A percentile compares a stretch with the other conserved stretches of the same genome.
These are phyloP conservation scores for Trichosporon inkin DNA, from an alignment of 1,284 basidiomycete species.

Conservation along the genomic window DNA sequence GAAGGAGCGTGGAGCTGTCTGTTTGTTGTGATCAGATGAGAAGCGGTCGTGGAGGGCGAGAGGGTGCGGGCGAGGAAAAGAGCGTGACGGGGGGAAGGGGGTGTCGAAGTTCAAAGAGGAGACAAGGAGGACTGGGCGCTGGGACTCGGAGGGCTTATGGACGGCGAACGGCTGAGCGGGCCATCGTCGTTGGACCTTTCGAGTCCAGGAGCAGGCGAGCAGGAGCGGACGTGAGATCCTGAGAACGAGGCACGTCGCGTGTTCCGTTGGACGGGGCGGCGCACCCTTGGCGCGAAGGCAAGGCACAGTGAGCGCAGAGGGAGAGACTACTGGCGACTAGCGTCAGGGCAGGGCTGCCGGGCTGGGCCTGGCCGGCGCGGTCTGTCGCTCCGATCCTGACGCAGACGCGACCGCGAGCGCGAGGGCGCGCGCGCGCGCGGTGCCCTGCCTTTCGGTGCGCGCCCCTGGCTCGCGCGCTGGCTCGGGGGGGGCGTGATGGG, in stretches of 20 bases:
- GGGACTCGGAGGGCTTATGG: background rate
- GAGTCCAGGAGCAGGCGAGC: too few relatives aligned
- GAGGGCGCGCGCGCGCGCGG: too few relatives aligned
- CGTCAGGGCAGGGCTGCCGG: too few relatives aligned
- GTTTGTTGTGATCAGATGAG: background rate
- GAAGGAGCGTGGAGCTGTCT: background rate
- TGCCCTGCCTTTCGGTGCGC: too few relatives aligned
- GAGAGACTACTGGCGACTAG: too few relatives aligned
- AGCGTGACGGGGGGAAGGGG: background rate
- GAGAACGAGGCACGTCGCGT: constrained; percentile 5
- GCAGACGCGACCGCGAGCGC: too few relatives aligned
- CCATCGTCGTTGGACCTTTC: background rate
- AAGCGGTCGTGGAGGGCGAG: background rate
- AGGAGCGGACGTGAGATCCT: background rate
- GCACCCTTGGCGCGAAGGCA: background rate
- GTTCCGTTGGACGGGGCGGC: background rate
- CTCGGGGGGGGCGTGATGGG: too few relatives aligned
- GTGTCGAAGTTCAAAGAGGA: background rate
- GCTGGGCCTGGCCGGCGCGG: too few relatives aligned
- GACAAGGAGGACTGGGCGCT: background rate
- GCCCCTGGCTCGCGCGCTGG: too few relatives aligned
- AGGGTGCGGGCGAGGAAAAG: constrained; percentile 3
- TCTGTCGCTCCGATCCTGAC: too few relatives aligned
- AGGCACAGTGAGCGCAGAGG: too few relatives aligned
- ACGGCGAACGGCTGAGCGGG: constrained; percentile 1